Evolutionary conservation across 2,329 filamentous ascomycete genomes (phyloP), one percentile per base, ranked within the genome.

Genomic region (Fusarium devonianum): DNA sequence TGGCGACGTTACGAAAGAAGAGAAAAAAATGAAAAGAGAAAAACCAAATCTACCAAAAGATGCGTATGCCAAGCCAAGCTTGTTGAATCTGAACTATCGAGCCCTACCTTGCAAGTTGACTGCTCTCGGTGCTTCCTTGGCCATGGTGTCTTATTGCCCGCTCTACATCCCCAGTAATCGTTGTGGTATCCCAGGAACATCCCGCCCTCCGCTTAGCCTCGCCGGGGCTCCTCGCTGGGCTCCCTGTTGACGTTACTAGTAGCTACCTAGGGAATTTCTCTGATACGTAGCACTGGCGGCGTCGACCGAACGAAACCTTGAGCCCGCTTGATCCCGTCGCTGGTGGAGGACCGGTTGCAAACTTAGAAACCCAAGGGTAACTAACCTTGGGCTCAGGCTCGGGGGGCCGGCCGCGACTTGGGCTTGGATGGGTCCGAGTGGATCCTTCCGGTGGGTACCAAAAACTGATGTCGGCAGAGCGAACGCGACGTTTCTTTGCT

Each of bases 381-480:
- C 28, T 45, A 45, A 49, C 29, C 52, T 45, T 45, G 44, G 39
- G 28, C 25, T 54, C 21, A 18, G 34, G 34, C 22, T 43, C 30
- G 30, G 39, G 25, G 23, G 23, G 11, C n/a, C 11, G 23, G 21
- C n/a, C n/a, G n/a, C n/a, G 23, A 19, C 41, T 58, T 46, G 45
- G 57, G 45, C 56, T 50, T 58, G 37, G 42, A 58, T 39, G 55
- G 53, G 25, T 41, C 40, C 41, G n/a, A 58, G 40, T 49, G 32
- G 39, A n/a, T 29, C 43, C 28, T 8, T 29, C 26, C 10, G 41
- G 50, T 51, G 36, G 48, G 14, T 36, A 35, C 40, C 12, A 34
- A 33, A 26, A 34, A 35, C 11, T n/a, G n/a, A n/a, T n/a, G 29
- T 49, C 36, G 32, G 26, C 28, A 49, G 40, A 41, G 30, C 33